These are phyloP conservation scores for Carpinus fangiana DNA, from an alignment of 306 rosid genomes.

Conservation along the genomic window DNA sequence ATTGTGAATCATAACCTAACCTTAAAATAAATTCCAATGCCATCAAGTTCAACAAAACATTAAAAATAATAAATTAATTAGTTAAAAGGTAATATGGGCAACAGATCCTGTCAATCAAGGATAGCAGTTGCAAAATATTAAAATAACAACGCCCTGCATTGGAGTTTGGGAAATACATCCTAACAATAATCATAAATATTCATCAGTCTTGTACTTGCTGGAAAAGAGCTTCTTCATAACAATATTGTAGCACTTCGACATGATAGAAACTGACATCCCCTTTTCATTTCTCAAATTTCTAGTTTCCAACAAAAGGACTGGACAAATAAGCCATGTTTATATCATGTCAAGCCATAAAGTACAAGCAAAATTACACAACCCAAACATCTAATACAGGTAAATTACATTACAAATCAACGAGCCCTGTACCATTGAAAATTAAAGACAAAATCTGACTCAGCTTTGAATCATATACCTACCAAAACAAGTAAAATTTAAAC, in stretches of 20 bases:
- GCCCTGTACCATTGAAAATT: not conserved
- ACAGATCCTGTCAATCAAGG: not conserved
- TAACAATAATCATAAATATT: not conserved
- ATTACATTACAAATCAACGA: not conserved
- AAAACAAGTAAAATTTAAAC: not conserved
- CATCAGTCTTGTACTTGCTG: not conserved
- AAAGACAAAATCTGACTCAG: not conserved
- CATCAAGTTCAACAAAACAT: not conserved
- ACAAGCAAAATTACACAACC: not conserved
- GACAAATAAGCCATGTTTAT: not conserved
- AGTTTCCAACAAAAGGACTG: not conserved
- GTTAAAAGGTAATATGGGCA: not conserved
- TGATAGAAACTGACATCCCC: not conserved
- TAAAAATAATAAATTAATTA: not conserved
- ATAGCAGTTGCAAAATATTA: not conserved
- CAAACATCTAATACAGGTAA: not conserved
- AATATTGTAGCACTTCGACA: not conserved
- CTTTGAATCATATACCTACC: not conserved
- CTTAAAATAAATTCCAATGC: not conserved
- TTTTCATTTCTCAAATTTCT: not conserved
- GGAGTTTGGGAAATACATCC: not conserved
- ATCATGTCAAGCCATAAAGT: not conserved
- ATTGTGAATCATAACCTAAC: not conserved
- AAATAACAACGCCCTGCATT: not conserved
- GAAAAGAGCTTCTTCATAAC: not conserved